Evolutionary conservation across 2,329 filamentous ascomycete species (phyloP), one percentile per base, ranked within the genome.

Genomic region (Sclerotinia minor): DNA sequence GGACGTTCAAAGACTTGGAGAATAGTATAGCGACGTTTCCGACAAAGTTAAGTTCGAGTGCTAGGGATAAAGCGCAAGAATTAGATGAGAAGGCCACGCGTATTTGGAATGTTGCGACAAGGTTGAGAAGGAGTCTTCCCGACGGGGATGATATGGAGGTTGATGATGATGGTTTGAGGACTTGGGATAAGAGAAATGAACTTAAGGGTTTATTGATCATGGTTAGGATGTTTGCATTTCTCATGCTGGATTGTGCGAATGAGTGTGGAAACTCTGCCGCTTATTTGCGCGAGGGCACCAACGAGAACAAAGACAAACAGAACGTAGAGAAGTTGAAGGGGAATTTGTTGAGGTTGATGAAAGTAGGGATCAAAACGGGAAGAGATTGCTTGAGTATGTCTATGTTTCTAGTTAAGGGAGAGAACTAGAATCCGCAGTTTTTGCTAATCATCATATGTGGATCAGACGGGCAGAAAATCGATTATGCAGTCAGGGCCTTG

Each of bases 21-120:
- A 77, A 76, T 9, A 78, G 79, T 13, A 77, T 82, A 52, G 67
- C 69, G 1, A 75, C 72, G 47, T 79, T 77, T 35, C 76, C 79
- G 29, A 78, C 73, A 29, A 76, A 74, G 13, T 71, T 79, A 1
- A 73, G 72, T 17, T 53, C 75, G 2, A 63, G 73, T 44, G 71
- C 77, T 32, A 61, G n/a, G 15, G 32, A 50, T 21, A 64, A 57
- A 45, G 49, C 80, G 53, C 77, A 79, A 32, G 81, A 84, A 6
- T 78, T 92, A 3, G 88, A 91, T 69, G 76, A 72, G 6, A 72
- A 81, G 8, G 90, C 85, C 67, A 83, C 84, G 0, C 79, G 80
- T 32, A 78, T 92, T 9, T 92, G 89, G 90, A 92, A 92, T 71
- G 75, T 84, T 7, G 87, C 87, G 52, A 87, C 87, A 1, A 82